Percentiles rank a stretch among this genome's conserved stretches.
These are phyloP conservation scores for Fusarium pseudoanthophilum DNA, from an alignment of 2,329 filamentous ascomycete species.

Conservation along the genomic window DNA sequence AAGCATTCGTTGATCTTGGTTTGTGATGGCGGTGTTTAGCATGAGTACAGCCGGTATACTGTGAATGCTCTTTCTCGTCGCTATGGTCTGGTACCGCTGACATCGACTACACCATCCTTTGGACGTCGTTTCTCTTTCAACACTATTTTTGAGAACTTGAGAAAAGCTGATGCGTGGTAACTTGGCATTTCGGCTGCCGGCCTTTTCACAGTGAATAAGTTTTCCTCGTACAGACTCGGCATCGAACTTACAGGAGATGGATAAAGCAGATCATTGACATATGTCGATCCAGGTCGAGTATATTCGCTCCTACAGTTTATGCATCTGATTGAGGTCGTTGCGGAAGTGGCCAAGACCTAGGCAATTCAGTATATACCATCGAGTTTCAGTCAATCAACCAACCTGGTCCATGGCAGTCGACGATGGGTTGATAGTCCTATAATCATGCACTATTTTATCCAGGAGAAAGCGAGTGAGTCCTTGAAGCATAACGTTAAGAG, in stretches of 20 bases:
- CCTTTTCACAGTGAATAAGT: slow-evolving; percentile 53
- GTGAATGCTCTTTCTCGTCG: slow-evolving; percentile 85
- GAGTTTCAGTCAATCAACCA: neutral
- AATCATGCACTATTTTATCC: slow-evolving; percentile 82
- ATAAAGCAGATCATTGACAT: slow-evolving; percentile 88
- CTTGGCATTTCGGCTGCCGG: slow-evolving; percentile 60
- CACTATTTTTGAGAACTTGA: slow-evolving; percentile 89
- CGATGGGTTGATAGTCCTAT: slow-evolving; percentile 71
- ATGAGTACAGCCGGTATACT: slow-evolving; percentile 86
- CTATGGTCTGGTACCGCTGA: slow-evolving; percentile 87
- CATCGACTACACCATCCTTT: slow-evolving; percentile 95
- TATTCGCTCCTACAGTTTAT: slow-evolving; percentile 90
- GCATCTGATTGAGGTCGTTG: slow-evolving; percentile 81
- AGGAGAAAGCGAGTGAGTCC: slow-evolving; percentile 86
- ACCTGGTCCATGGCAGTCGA: slow-evolving; percentile 77
- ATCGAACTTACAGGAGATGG: slow-evolving; percentile 57
- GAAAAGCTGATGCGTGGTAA: slow-evolving; percentile 77
- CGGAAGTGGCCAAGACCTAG: slow-evolving; percentile 72
- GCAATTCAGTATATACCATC: neutral
- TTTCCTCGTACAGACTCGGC: neutral
- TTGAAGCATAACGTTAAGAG: slow-evolving; percentile 85
- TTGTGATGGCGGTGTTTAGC: slow-evolving; percentile 82
- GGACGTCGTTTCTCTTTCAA: slow-evolving; percentile 88
- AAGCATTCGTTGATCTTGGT: slow-evolving; percentile 77
- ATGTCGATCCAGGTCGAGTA: slow-evolving; percentile 79